Evolutionary conservation across 768 basidiomycete species (phyloP), one percentile per base, ranked within the genome.

Genomic region (Hydnomerulius pinastri): DNA sequence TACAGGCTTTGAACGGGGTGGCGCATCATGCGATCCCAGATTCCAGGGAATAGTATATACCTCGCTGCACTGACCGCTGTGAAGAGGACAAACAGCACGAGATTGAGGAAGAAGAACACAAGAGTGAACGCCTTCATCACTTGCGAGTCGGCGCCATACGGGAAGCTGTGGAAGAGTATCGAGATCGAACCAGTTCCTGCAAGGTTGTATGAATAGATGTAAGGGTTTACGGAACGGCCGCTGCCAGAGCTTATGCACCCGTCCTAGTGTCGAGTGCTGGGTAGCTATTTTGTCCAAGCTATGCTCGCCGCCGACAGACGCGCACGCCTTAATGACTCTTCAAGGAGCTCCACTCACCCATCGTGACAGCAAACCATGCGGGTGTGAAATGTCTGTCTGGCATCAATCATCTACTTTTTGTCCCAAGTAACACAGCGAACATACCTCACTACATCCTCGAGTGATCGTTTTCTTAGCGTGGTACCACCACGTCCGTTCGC

Each of bases 81-180:
- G 64, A 86, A 80, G 20, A 77, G 23, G 18, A 76, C 49, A 64
- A 85, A 87, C 7, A 87, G 71, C 2, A 60, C 54, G 29, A 84
- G 69, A 61, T 85, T 82, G 51, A 87, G 64, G 62, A 83, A 74
- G 68, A 85, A 85, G 58, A 87, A 73, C 4, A 73, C 65, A 27
- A 80, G 69, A 24, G 76, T 71, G 39, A 80, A 56, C 10, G 65
- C 63, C 42, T 68, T 66, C 56, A 82, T 73, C n/a, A 71, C 55
- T 10, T 55, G 51, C 4, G 76, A 73, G 27, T 68, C 64, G 29
- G 58, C 61, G 3, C 73, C 78, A 57, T 85, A 87, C 0, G 84
- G 86, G 59, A 83, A 83, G 9, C 61, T 72, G 32, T 75, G 69
- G 59, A 85, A 80, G 28, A 87, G 73, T 30, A 76, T 74, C 53